A percentile compares a stretch with the other conserved stretches of the same genome.
These are phyloP conservation scores for Salvia rosmarinus DNA, from an alignment of 257 asterid species.

Conservation along the genomic window DNA sequence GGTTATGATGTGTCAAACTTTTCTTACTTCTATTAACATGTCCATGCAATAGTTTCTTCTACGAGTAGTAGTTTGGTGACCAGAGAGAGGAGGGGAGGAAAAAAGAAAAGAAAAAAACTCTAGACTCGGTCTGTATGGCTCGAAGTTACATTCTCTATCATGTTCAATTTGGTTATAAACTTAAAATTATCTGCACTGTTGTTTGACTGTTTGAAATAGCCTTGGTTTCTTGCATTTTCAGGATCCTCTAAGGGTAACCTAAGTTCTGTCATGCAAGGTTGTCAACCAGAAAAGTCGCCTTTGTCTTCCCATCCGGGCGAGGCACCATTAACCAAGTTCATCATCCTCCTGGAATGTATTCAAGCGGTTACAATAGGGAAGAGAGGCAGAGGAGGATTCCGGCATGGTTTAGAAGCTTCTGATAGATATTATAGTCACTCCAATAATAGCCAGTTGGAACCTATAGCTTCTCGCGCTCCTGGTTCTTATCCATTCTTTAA, in stretches of 20 bases:
- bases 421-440: constrained; percentile 43
- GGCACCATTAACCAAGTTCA: constrained; percentile 45
- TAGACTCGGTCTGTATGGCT: not conserved
- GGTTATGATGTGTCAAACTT: not conserved
- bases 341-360: constrained; percentile 47
- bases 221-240: constrained; percentile 42
- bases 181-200: constrained; percentile 3
- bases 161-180: not conserved
- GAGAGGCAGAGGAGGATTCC: constrained; percentile 48
- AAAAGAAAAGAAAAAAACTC: not conserved
- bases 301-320: constrained; percentile 47
- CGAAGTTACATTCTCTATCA: not conserved
- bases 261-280: constrained; percentile 41
- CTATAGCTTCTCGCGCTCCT: constrained; percentile 49
- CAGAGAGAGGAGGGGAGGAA: not conserved
- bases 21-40: not conserved
- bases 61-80: not conserved
- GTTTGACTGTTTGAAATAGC: constrained; percentile 9
- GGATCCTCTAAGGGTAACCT: constrained; percentile 49
- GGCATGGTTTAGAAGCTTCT: constrained; percentile 46
- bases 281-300: constrained; percentile 45
- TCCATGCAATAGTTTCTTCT: not conserved
- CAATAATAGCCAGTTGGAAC: constrained; percentile 48
- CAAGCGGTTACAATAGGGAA: constrained; percentile 50
- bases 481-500: constrained; percentile 47